Conservation (phyloP, 257 asterid genomes). For the Fraxinus excelsior region DNA sequence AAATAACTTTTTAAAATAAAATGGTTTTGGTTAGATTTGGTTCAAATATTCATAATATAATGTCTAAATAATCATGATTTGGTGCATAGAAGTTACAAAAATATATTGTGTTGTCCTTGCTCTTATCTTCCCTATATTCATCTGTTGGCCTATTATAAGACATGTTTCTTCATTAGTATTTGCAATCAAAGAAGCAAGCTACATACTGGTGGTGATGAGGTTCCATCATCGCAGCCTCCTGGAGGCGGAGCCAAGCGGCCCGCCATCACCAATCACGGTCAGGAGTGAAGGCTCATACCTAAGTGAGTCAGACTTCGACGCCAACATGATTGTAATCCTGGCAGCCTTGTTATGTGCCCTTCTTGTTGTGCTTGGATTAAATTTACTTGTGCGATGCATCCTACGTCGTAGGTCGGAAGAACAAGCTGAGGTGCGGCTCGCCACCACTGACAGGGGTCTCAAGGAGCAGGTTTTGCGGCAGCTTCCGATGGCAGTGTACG, state of each 20-base stretch:
- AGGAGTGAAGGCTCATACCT: not conserved
- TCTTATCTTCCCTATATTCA: not conserved
- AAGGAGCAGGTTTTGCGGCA: constrained; percentile 32
- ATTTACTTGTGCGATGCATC: constrained; percentile 37
- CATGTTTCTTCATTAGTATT: not conserved
- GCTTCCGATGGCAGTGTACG: constrained; percentile 38
- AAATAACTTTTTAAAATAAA: too few relatives aligned
- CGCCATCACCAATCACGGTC: not conserved
- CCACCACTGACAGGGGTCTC: too few relatives aligned
- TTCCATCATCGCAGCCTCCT: constrained; percentile 29
- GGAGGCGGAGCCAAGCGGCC: constrained; percentile 23
- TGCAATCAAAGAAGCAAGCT: not conserved
- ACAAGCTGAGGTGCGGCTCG: constrained; percentile 21
- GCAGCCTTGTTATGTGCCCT: constrained; percentile 48
- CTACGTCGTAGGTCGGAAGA: constrained; percentile 35
- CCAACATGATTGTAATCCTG: constrained; percentile 47
- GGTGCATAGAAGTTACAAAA: not conserved
- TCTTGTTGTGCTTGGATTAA: constrained; percentile 42
- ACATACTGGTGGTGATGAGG: not conserved
- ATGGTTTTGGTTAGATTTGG: not conserved
- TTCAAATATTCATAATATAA: not conserved
- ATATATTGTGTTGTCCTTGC: not conserved
- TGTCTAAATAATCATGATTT: not conserved
- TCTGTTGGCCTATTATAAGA: not conserved
- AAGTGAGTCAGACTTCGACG: constrained; percentile 35